These are phyloP conservation scores for Hyaloscypha finlandica DNA, from an alignment of 495 filamentous ascomycete genomes.

Conservation along the genomic window DNA sequence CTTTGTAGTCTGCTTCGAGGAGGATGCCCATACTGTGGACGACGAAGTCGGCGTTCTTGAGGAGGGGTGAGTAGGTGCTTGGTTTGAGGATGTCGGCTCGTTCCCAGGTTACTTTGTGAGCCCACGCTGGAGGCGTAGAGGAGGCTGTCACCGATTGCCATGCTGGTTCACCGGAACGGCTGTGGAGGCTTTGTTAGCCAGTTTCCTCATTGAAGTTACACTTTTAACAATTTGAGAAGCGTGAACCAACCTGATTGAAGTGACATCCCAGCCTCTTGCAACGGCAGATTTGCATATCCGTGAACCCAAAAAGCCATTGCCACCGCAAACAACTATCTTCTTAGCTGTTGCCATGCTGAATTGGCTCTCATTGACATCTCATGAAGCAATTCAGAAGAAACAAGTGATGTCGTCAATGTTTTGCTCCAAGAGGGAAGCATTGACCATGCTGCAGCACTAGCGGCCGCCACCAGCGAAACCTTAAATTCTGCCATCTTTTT, in stretches of 20 bases:
- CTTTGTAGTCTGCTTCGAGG: constrained; percentile 98
- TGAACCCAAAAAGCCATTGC: constrained; percentile 93
- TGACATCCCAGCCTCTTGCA: constrained; percentile 82
- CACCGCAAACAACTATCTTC: constrained; percentile 85
- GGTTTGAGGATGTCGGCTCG: constrained; percentile 85
- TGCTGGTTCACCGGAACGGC: constrained; percentile 83
- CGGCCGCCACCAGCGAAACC: constrained; percentile 20
- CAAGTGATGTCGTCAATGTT: constrained; percentile 18
- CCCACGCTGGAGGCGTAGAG: constrained; percentile 73
- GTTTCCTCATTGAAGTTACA: neutral
- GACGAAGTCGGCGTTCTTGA: constrained; percentile 76
- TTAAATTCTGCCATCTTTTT: constrained; percentile 11
- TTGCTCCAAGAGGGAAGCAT: constrained; percentile 9
- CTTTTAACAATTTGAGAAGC: neutral
- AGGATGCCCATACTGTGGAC: constrained; percentile 94
- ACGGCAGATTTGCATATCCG: constrained; percentile 89
- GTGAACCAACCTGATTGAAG: constrained; percentile 73
- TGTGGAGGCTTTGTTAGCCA: constrained; percentile 35
- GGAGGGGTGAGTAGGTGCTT: constrained; percentile 67
- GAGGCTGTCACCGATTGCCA: constrained; percentile 83
- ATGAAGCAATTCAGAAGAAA: constrained; percentile 2
- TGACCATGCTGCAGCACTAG: constrained; percentile 13
- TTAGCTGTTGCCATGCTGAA: constrained; percentile 54
- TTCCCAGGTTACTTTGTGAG: constrained; percentile 79
- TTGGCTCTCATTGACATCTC: neutral